Conservation (phyloP, 305 asterid genomes). For the Solanum hybrid region DNA sequence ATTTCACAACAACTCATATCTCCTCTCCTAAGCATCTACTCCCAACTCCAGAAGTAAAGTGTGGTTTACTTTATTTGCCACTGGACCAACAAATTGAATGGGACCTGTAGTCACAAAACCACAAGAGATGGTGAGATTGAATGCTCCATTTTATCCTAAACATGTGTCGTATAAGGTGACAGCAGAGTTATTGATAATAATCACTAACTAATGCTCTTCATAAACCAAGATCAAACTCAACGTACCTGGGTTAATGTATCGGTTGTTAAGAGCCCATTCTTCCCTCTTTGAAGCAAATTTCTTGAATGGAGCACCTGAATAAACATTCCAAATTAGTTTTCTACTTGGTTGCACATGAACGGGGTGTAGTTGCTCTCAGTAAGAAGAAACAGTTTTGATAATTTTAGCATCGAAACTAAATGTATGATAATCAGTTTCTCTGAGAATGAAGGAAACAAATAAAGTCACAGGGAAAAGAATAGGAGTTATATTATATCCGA, state of each 20-base stretch:
- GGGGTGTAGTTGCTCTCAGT: background rate
- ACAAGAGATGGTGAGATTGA: background rate
- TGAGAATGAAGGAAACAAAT: background rate
- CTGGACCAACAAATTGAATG: constrained; percentile 81
- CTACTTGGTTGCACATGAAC: background rate
- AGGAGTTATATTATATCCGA: background rate
- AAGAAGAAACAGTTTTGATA: background rate
- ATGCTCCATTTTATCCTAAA: background rate
- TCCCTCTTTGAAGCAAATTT: constrained; percentile 72
- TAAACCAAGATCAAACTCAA: background rate
- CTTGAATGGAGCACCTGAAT: constrained; percentile 87
- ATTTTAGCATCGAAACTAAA: background rate
- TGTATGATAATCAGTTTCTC: background rate
- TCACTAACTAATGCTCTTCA: background rate
- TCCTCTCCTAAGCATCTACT: constrained; percentile 27
- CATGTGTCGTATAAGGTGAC: background rate
- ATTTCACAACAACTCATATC: background rate
- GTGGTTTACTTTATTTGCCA: constrained; percentile 52
- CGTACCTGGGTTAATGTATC: constrained; percentile 77
- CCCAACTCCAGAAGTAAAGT: constrained; percentile 87
- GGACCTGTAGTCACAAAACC: constrained; percentile 46
- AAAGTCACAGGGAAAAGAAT: background rate
- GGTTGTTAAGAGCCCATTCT: constrained; percentile 86
- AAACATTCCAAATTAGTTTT: background rate
- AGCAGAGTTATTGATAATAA: background rate